A percentile compares a stretch with the other conserved stretches of the same genome.
Evolutionary conservation across 2,329 filamentous ascomycete genomes (phyloP).

Genomic region (Meredithiella fracta): DNA sequence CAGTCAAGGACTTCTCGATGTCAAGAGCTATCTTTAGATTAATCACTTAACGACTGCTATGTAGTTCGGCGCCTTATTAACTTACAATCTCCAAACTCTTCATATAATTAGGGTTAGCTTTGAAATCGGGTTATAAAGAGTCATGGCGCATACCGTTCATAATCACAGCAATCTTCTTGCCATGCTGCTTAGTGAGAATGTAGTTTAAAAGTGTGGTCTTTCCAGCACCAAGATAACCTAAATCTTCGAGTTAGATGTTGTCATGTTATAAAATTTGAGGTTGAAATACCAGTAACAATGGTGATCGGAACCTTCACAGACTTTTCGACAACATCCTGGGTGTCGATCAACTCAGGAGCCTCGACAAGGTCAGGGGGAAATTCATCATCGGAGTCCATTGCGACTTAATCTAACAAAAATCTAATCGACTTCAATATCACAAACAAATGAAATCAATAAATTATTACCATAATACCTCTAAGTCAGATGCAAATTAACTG

Average conservation of each 20-base stretch:
- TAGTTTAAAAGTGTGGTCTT: slow-evolving; percentile 95
- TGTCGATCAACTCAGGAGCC: slow-evolving; percentile 21
- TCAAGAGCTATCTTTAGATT: slow-evolving; percentile 49
- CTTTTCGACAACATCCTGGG: slow-evolving; percentile 28
- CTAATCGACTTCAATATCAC: neutral
- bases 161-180: slow-evolving; percentile 95
- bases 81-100: slow-evolving; percentile 70
- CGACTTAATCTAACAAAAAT: slow-evolving; percentile 8
- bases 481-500: neutral
- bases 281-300: slow-evolving; percentile 54
- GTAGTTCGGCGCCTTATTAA: too few relatives aligned
- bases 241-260: slow-evolving; percentile 6
- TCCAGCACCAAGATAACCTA: slow-evolving; percentile 85
- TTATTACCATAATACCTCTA: neutral
- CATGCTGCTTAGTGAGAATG: slow-evolving; percentile 84
- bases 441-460: neutral
- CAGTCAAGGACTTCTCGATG: slow-evolving; percentile 88
- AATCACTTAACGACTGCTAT: too few relatives aligned
- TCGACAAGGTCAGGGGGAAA: slow-evolving; percentile 48
- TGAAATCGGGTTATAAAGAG: neutral
- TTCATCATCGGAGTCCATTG: slow-evolving; percentile 51
- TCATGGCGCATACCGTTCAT: slow-evolving; percentile 50
- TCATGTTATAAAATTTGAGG: slow-evolving; percentile 13
- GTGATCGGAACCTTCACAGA: slow-evolving; percentile 62
- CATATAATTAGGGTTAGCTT: slow-evolving; percentile 1